Evolutionary conservation across 2,329 filamentous ascomycete species (phyloP).

Genomic region (Colletotrichum graminicola): DNA sequence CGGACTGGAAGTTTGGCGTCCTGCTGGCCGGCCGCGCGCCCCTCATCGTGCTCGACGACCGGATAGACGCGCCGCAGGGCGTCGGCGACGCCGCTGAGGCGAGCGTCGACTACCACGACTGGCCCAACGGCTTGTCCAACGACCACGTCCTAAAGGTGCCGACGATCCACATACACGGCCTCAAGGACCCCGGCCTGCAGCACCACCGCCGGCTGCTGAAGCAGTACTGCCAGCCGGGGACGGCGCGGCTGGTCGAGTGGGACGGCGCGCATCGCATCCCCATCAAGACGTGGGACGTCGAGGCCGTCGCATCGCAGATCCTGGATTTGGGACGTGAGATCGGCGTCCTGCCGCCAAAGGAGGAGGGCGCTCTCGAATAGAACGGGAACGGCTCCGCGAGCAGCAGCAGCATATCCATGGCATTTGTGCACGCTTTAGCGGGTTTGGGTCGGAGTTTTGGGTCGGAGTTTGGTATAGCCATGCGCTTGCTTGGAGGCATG

Average conservation of each 20-base stretch:
- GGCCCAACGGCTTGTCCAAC: conserved; percentile 54
- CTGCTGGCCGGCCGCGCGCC: conserved; percentile 73
- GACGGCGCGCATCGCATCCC: conserved; percentile 79
- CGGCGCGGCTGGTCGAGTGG: conserved; percentile 75
- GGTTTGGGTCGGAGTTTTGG: too few relatives aligned
- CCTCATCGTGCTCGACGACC: conserved; percentile 63
- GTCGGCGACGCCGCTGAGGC: conserved; percentile 47
- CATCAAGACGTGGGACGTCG: conserved; percentile 75
- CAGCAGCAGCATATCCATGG: too few relatives aligned
- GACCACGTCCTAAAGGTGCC: conserved; percentile 67
- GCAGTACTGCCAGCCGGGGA: conserved; percentile 69
- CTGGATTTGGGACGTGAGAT: conserved; percentile 61
- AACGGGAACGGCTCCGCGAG: background rate
- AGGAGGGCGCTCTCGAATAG: background rate
- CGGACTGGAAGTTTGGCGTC: conserved; percentile 70
- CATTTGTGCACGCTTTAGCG: too few relatives aligned
- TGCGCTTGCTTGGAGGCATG: too few relatives aligned
- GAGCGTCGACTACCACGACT: conserved; percentile 56
- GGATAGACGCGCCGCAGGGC: conserved; percentile 44
- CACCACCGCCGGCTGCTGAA: conserved; percentile 68
- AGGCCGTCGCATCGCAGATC: conserved; percentile 65
- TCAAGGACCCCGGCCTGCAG: conserved; percentile 69
- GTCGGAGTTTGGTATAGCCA: too few relatives aligned
- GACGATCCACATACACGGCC: conserved; percentile 77
- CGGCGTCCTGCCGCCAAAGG: conserved; percentile 14